Conservation (phyloP, 805 yeast species). For the Saccharomyces cerevisiae region DNA sequence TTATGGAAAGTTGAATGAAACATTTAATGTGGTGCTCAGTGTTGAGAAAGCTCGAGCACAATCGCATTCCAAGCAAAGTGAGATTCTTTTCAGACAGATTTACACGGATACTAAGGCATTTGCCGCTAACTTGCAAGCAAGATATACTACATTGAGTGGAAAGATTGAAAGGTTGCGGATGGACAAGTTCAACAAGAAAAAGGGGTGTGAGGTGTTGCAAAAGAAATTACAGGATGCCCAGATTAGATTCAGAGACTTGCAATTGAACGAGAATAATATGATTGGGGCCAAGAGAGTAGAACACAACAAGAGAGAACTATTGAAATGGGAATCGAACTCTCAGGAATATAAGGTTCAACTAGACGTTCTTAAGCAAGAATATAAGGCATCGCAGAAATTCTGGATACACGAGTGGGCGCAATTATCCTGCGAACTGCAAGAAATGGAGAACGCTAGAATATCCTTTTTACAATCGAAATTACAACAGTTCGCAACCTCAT, state of each 20-base stretch:
- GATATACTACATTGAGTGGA: slow-evolving; percentile 23
- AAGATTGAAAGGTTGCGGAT: slow-evolving; percentile 25
- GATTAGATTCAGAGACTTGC: slow-evolving; percentile 21
- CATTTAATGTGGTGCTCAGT: slow-evolving; percentile 11
- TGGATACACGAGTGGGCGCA: slow-evolving; percentile 30
- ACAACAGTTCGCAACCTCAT: slow-evolving; percentile 21
- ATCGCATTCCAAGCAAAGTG: slow-evolving; percentile 27
- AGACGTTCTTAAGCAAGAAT: slow-evolving; percentile 26
- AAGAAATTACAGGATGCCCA: slow-evolving; percentile 22
- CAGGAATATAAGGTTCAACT: slow-evolving; percentile 21
- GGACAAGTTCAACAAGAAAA: slow-evolving; percentile 24
- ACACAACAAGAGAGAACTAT: slow-evolving; percentile 23
- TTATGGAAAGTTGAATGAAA: slow-evolving; percentile 21
- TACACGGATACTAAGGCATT: slow-evolving; percentile 23
- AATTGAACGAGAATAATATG: slow-evolving; percentile 24
- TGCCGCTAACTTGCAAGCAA: slow-evolving; percentile 19
- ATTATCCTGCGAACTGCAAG: slow-evolving; percentile 22
- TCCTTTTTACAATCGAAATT: slow-evolving; percentile 22
- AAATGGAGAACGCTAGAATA: slow-evolving; percentile 25
- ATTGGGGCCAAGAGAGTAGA: slow-evolving; percentile 25
- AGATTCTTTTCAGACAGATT: slow-evolving; percentile 19
- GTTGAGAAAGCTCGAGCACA: slow-evolving; percentile 24
- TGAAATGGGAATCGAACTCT: slow-evolving; percentile 24
- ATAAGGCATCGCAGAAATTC: slow-evolving; percentile 25
- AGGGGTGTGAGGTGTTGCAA: slow-evolving; percentile 22